Evolutionary conservation across 495 filamentous ascomycete genomes (phyloP), one percentile per base, ranked within the genome.

Genomic region (Aspergillus conjunctus): DNA sequence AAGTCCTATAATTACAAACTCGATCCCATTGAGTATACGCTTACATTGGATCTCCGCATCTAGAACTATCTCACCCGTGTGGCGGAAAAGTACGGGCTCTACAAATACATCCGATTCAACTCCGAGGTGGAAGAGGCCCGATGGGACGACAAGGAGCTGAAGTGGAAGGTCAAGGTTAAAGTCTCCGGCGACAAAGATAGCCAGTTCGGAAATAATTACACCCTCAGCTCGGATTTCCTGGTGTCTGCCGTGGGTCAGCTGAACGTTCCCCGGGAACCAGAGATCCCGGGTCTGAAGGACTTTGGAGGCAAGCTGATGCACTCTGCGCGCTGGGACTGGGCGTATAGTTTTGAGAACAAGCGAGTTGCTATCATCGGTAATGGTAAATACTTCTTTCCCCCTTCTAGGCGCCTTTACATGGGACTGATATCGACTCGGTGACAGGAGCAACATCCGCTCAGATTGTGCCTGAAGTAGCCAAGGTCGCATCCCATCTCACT

Each of bases 361-460:
- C 71, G 69, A 15, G 74, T 88, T 34, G 81, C 79, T 7, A 61
- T 86, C 1, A 79, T 87, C 39, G 84, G 84, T 56, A 80, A 64
- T 71, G 82, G 82, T 88, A 43, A 11, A 51, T 6, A 34, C 37
- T 0, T 41, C 45, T 12, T 58, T 3, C 32, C 32, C 46, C 46
- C 54, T 7, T 26, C 20, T 39, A 33, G 2, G 26, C 2, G 26
- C 26, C 26, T 26, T 26, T 26, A 26, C 26, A 26, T 26, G 26
- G 32, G 58, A 33, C 1, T 30, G 51, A 49, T 46, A 22, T 50
- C 59, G 11, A 61, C 14, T 1, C 9, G 32, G 79, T 31, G 11
- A 81, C 61, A 77, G 86, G 88, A 21, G 86, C 88, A 18, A 89
- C 87, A 17, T 83, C 83, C 10, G 87, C 84, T n/a, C 89, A 91